Conservation (phyloP, 2,329 filamentous ascomycete species). For the Alternaria brassicae region DNA sequence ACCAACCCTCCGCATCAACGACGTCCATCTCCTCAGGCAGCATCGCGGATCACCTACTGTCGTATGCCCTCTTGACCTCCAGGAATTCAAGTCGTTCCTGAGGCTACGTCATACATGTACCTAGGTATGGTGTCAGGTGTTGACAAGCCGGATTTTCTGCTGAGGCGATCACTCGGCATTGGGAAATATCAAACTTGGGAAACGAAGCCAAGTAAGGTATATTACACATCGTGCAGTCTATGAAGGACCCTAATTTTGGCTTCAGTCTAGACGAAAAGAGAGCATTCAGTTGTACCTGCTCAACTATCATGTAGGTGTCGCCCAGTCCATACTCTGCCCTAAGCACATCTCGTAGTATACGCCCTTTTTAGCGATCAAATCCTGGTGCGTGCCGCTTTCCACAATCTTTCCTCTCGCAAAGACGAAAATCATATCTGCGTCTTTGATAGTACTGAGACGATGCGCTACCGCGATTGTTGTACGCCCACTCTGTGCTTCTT, state of each 20-base stretch:
- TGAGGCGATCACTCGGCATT: not conserved
- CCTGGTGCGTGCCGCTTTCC: slow-evolving; percentile 71
- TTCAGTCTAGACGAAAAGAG: not conserved
- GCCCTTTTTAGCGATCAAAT: slow-evolving; percentile 49
- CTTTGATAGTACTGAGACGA: slow-evolving; percentile 88
- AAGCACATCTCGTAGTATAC: slow-evolving; percentile 56
- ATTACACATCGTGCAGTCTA: not conserved
- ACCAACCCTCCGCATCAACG: slow-evolving; percentile 15
- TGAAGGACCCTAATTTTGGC: not conserved
- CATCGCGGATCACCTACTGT: slow-evolving; percentile 4
- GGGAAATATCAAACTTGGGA: not conserved
- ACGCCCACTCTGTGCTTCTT: slow-evolving; percentile 81
- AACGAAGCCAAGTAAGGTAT: not conserved
- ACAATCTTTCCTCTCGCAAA: slow-evolving; percentile 87
- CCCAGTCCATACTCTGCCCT: slow-evolving; percentile 52
- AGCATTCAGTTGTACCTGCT: not conserved
- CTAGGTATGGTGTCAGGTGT: not conserved
- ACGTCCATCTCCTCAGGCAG: not conserved
- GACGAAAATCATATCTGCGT: slow-evolving; percentile 92
- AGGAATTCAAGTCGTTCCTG: not conserved
- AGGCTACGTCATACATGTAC: not conserved
- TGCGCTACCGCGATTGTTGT: slow-evolving; percentile 97
- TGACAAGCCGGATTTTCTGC: not conserved
- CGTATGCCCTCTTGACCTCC: not conserved
- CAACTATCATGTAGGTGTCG: slow-evolving; percentile 24